Conservation (phyloP, 129 eudicot genomes). For the Oenanthe sinensis region DNA sequence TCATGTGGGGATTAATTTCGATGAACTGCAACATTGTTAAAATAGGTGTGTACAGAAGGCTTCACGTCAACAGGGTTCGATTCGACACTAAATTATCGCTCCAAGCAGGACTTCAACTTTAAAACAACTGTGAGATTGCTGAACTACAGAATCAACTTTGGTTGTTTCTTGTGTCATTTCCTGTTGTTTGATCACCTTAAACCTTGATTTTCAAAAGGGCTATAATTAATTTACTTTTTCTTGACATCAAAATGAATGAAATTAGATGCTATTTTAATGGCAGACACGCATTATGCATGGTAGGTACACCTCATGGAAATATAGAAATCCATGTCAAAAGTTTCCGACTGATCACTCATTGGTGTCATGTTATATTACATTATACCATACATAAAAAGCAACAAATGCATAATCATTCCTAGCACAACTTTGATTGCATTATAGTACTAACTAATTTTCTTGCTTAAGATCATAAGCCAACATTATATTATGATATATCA, state of each 20-base stretch:
- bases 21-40: neutral
- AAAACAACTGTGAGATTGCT: neutral
- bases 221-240: constrained; percentile 1
- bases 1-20: neutral
- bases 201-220: constrained; percentile 10
- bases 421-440: constrained; percentile 2
- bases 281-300: constrained; percentile 64
- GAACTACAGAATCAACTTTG: neutral
- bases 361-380: constrained; percentile 1
- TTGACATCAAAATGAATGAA: neutral
- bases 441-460: constrained; percentile 4
- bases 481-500: neutral
- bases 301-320: constrained; percentile 40
- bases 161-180: neutral
- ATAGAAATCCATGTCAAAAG: constrained; percentile 18
- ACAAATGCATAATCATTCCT: neutral
- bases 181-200: constrained; percentile 1
- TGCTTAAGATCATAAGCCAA: constrained; percentile 5
- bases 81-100: neutral
- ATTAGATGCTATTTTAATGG: constrained; percentile 42
- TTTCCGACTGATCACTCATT: constrained; percentile 11
- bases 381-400: constrained; percentile 14
- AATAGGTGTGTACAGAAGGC: neutral
- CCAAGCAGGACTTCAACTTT: neutral
- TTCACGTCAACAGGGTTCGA: neutral